Conservation (phyloP, 2,329 filamentous ascomycete genomes). For the Botrytis elliptica region DNA sequence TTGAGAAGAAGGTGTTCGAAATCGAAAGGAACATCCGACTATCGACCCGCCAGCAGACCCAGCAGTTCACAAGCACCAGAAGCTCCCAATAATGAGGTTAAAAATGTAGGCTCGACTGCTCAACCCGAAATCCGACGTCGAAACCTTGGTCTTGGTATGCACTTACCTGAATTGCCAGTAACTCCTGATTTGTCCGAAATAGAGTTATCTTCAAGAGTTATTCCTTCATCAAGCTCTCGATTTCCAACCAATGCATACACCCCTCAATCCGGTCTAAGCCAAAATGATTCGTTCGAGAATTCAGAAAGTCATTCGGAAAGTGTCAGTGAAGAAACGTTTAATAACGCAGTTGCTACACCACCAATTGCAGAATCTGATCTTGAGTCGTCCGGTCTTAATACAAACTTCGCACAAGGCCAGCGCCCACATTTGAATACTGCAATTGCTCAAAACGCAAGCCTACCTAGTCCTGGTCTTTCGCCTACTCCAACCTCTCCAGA, state of each 20-base stretch:
- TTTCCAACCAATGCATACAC: conserved; percentile 46
- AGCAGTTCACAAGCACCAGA: conserved; percentile 3
- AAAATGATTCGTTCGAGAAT: conserved; percentile 37
- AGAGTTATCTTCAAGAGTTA: conserved; percentile 42
- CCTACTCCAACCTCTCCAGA: conserved; percentile 78
- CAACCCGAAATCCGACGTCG: conserved; percentile 23
- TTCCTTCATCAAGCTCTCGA: conserved; percentile 21
- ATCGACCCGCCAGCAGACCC: not conserved
- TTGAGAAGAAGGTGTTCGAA: conserved; percentile 7
- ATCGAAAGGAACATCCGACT: not conserved
- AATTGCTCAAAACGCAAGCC: conserved; percentile 80
- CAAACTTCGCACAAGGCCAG: conserved; percentile 48
- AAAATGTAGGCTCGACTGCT: conserved; percentile 17
- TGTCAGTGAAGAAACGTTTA: conserved; percentile 53
- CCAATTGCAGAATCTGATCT: conserved; percentile 72
- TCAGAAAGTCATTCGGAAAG: conserved; percentile 27
- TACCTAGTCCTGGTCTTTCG: conserved; percentile 92
- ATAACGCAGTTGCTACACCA: conserved; percentile 66
- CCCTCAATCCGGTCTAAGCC: conserved; percentile 48
- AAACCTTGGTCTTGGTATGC: conserved; percentile 31
- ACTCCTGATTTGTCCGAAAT: conserved; percentile 60
- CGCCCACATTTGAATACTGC: conserved; percentile 63
- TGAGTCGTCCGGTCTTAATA: conserved; percentile 56
- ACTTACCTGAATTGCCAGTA: conserved; percentile 44
- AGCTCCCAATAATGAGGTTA: conserved; percentile 18